Conservation (phyloP, 495 filamentous ascomycete genomes). For the Talaromyces wortmannii region DNA sequence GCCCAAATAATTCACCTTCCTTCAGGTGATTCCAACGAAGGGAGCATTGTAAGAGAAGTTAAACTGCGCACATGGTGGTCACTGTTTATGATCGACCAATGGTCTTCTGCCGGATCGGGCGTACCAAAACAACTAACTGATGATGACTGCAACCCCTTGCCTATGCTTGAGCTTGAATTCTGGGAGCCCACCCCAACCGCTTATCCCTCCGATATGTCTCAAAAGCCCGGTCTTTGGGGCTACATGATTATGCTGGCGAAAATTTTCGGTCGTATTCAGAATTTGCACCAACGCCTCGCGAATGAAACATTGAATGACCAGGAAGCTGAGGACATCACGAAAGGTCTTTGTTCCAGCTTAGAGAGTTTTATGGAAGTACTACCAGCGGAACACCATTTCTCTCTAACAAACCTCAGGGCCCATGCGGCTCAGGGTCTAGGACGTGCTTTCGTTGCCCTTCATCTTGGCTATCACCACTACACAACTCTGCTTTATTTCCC, state of each 20-base stretch:
- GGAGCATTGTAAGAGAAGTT: constrained; percentile 10
- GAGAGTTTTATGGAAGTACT: constrained; percentile 10
- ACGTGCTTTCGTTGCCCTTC: constrained; percentile 19
- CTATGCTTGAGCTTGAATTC: constrained; percentile 6
- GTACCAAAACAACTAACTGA: constrained; percentile 11
- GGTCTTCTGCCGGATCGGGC: constrained; percentile 15
- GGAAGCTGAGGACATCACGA: constrained; percentile 4
- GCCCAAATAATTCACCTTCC: constrained; percentile 13
- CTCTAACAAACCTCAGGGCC: constrained; percentile 8
- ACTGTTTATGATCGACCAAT: constrained; percentile 18
- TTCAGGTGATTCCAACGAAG: constrained; percentile 4
- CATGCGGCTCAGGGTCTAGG: constrained; percentile 14
- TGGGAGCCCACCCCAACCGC: background rate
- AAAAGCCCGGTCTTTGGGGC: constrained; percentile 9
- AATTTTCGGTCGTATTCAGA: constrained; percentile 13
- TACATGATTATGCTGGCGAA: constrained; percentile 13
- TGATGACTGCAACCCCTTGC: constrained; percentile 1
- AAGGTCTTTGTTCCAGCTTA: constrained; percentile 4
- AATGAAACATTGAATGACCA: constrained; percentile 5
- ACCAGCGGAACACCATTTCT: background rate
- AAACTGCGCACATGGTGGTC: constrained; percentile 19
- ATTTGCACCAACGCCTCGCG: constrained; percentile 11
- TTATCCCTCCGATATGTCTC: background rate
- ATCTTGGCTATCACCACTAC: constrained; percentile 22
- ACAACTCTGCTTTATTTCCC: constrained; percentile 19